Base-by-base conservation (phyloP, 2,329 filamentous ascomycete genomes). In the Alternaria gaisen region DNA sequence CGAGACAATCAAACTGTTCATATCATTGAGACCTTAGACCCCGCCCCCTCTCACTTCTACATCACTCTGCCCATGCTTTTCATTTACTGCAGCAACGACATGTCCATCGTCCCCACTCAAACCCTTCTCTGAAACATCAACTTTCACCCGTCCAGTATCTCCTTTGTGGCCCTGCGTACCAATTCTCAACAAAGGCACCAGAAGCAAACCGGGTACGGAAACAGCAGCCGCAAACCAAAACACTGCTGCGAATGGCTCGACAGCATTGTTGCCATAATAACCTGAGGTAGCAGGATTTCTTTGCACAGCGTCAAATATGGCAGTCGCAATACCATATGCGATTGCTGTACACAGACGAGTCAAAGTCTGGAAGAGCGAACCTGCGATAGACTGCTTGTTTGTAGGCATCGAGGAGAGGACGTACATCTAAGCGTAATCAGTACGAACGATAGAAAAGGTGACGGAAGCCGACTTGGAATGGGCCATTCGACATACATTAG, bases 291-390 rank as follows among this genome's bases (percentile, higher is more conserved):
- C 64, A 3, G 78, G 77, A 6, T 60, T 68, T 6, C 71, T 68
- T 46, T 76, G 58, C 16, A 74, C 79, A 0, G 83, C 83, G 64
- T 83, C 84, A 68, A 85, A 89, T 8, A 89, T 81, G 0, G 88
- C 87, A 0, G 88, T 90, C 3, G 86, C 83, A 50, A 90, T 83
- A 1, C 87, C 87, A 55, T 90, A 83, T 4, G 87, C 86, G 1
- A 89, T 78, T 0, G 88, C 88, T 52, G 83, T 83, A 50, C 84
- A 85, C 4, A 91, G 79, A 57, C 88, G 84, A 42, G 86, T 86
- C 22, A 89, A 82, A 3, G 89, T 90, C 73, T 91, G 89, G 69
- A 91, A 88, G 41, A 92, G 86, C 1, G 88, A 88, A 6, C 89
- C 88, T 0, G 88, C 88, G 14, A 91, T 83, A 0, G 86, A 87